These are phyloP conservation scores for Eucalyptus polybractea DNA, from an alignment of 345 rosid species.

Conservation along the genomic window DNA sequence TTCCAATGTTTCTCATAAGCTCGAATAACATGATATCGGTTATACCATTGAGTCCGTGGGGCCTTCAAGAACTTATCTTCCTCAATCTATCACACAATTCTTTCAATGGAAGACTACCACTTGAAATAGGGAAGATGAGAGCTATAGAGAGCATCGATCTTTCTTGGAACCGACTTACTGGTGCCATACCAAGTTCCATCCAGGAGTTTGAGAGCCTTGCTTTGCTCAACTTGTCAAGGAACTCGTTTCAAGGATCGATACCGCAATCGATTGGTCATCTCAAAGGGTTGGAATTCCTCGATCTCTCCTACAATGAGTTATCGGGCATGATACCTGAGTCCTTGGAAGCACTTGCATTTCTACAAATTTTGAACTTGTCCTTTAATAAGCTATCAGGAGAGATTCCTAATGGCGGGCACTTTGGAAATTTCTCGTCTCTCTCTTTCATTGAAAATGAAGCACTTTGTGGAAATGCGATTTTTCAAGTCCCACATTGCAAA, in stretches of 20 bases:
- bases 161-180: too few relatives aligned
- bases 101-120: not conserved
- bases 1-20: not conserved
- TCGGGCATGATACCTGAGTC: not conserved
- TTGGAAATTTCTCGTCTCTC: not conserved
- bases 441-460: too few relatives aligned
- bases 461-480: too few relatives aligned
- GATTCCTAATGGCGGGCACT: not conserved
- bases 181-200: too few relatives aligned
- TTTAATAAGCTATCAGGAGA: not conserved
- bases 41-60: not conserved
- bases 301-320: not conserved
- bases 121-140: too few relatives aligned
- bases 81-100: not conserved
- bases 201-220: not conserved
- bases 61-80: not conserved
- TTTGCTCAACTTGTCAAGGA: too few relatives aligned
- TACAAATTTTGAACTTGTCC: not conserved
- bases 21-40: not conserved
- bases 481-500: too few relatives aligned
- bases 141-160: too few relatives aligned
- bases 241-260: not conserved
- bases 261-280: fast-evolving
- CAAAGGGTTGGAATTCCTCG: not conserved
- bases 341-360: not conserved